Base-by-base conservation (phyloP, 352 stramenopile species). In the Globisporangium canariense region DNA sequence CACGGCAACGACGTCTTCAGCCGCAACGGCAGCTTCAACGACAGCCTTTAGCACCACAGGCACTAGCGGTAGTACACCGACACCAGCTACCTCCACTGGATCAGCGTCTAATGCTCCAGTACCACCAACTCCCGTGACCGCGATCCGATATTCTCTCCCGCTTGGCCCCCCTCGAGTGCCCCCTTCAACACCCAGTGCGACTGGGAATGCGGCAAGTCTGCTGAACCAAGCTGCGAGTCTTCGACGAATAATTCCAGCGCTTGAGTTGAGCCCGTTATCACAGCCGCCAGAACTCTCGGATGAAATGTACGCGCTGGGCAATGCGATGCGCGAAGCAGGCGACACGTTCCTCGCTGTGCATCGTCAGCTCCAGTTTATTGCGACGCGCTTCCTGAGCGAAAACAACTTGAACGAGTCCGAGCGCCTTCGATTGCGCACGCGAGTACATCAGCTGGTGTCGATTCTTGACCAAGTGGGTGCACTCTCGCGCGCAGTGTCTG, bases 311-410 rank as follows among this genome's bases (percentile, higher is more conserved):
- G 53, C 51, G 11, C 47, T 76, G 14, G 70, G 70, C 1, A 78
- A 77, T 38, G 65, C 65, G 3, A 25, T 78, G 6, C 63, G 65
- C 7, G 67, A 78, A 49, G 73, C 62, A 0, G 61, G 64, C 36
- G 73, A 78, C 49, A 78, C 71, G 16, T 77, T 76, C 51, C 52
- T 79, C 32, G 73, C 70, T 20, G 52, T 79, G 20, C 73, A 79
- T 38, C 70, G 73, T 1, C 70, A 79, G 47, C 56, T 79, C 13
- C 64, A 73, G 50, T 74, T 74, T 36, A 32, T 79, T 4, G 67
- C 67, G 4, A 65, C 64, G 10, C 58, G 67, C 7, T 68, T 78
- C 45, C 46, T 78, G 28, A 50, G 57, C 14, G 67, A 70, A 22
- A 61, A 79, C 60, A 60, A 64, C 7, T 51, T 79, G 40, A 76